Evolutionary conservation across 257 asterid species (phyloP), one percentile per base, ranked within the genome.

Genomic region (Lavandula angustifolia): DNA sequence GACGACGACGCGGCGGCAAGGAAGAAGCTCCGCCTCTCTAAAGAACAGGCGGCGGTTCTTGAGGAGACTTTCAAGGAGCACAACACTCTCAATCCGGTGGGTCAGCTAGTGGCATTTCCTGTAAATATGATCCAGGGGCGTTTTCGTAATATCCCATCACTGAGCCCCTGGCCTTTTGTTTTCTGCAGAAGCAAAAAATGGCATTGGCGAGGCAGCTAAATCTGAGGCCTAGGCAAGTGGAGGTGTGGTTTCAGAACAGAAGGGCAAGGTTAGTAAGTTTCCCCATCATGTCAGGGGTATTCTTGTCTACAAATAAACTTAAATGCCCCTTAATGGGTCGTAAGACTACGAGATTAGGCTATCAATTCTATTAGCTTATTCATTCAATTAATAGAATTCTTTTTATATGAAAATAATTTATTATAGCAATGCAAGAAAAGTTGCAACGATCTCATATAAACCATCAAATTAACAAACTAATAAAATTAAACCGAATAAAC

Each of bases 231-330:
- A 81, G 99, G 60, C 99, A 94, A 66, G 99, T 94, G 69, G 97
- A 94, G 82, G 99, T 94, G 50, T 94, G 99, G 99, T 90, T 94
- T 68, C 97, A 94, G 79, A 94, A 94, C 79, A 76, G 97, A 62
- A 88, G 97, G 89, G 99, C 99, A 64, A 87, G 99, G 99, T 94
- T 18, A 42, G 95, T 68, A 43, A 73, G 58, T 75, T 60, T 3
- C 5, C 27, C 14, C 7, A 7, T 31, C 2, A 0, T 13, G 4
- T 16, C 29, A 54, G 68, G 83, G 95, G 74, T 9, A 64, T 54
- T 80, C 58, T 57, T 42, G 48, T 42, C 12, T n/a, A n/a, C n/a
- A n/a, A n/a, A n/a, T n/a, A n/a, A n/a, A n/a, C n/a, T n/a, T 22
- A 22, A 22, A 22, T 22, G 27, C 27, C 2, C 2, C 2, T 22